Percentiles rank a stretch among this genome's conserved stretches.
phyloP scores from a whole-genome alignment of 2,329 filamentous ascomycete species.

The Polytolypa hystricis region DNA sequence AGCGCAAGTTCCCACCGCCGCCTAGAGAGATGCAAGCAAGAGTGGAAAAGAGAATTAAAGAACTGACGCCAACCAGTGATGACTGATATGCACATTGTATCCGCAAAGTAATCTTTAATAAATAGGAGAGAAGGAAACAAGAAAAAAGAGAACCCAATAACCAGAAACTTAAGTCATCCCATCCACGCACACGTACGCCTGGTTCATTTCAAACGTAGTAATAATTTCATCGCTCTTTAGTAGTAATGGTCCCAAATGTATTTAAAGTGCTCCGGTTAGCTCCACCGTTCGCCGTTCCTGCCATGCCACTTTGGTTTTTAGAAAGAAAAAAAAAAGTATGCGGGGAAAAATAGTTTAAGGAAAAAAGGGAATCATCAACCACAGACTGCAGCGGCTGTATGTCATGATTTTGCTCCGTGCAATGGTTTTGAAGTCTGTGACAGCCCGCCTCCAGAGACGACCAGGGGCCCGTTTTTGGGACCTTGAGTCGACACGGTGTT shows the following conservation, averaged over 20 bases:
- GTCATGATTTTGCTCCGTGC: neutral
- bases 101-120: no score
- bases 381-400: neutral
- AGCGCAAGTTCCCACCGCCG: no score
- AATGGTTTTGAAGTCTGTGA: neutral
- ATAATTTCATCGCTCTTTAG: no score
- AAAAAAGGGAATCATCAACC: neutral
- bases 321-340: neutral
- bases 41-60: no score
- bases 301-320: neutral
- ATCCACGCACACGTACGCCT: neutral
- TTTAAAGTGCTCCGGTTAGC: no score
- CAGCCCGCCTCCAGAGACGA: constrained; percentile 11
- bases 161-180: neutral
- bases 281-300: neutral
- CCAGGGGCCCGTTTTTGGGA: constrained; percentile 19
- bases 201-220: neutral
- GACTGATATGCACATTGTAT: no score
- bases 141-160: neutral
- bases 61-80: no score
- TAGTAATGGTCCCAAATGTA: no score
- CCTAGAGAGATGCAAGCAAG: no score
- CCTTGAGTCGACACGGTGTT: constrained; percentile 12
- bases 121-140: no score
- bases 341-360: neutral